A percentile compares a stretch with the other conserved stretches of the same genome.
Conservation (phyloP, 225 moss, liverwort and hornwort species). For the Pseudisothecium myosuroides region DNA sequence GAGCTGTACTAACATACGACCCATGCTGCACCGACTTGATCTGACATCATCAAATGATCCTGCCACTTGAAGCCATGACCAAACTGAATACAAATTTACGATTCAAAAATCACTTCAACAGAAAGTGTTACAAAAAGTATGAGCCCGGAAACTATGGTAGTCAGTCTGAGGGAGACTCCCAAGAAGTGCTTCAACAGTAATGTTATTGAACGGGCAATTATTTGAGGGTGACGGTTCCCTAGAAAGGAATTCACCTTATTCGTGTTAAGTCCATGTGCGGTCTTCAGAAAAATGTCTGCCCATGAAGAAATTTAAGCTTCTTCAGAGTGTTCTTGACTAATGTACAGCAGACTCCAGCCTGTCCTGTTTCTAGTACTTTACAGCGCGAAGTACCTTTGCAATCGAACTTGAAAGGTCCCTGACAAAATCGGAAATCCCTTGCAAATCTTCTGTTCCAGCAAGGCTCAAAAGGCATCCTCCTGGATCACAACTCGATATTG, state of each 20-base stretch:
- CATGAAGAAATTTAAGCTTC: neutral
- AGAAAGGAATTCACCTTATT: conserved; percentile 17
- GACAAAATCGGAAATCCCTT: conserved; percentile 7
- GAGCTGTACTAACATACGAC: too few relatives aligned
- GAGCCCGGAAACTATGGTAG: neutral
- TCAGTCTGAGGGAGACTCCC: neutral
- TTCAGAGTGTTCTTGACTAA: conserved; percentile 6
- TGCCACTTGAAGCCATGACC: neutral
- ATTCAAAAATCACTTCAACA: neutral
- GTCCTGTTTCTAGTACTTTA: conserved; percentile 18
- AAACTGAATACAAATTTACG: neutral
- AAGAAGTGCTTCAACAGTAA: neutral
- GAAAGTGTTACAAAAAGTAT: neutral
- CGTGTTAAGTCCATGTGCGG: neutral
- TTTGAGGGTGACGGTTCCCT: conserved; percentile 9
- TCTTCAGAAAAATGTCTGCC: conserved; percentile 19
- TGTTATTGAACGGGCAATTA: conserved; percentile 34
- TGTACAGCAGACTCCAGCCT: conserved; percentile 27
- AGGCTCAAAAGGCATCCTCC: neutral
- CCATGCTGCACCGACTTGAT: neutral
- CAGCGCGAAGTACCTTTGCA: neutral
- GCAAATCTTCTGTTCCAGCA: neutral
- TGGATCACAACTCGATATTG: neutral
- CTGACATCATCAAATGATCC: neutral
- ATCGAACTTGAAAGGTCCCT: conserved; percentile 6